phyloP scores from a whole-genome alignment of 2,329 filamentous ascomycete species.

The Fusarium anguioides region DNA sequence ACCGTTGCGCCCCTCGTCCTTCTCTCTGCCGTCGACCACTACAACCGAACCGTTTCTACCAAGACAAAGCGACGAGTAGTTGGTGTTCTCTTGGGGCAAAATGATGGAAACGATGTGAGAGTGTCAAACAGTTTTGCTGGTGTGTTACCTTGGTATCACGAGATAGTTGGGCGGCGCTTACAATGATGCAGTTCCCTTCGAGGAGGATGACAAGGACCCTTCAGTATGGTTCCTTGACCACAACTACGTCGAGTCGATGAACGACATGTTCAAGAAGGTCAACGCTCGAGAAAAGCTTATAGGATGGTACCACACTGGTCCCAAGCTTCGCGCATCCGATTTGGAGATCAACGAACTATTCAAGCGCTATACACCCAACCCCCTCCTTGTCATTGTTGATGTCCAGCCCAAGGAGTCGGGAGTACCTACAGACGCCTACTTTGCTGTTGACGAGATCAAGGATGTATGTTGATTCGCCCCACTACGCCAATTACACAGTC shows the following conservation, averaged over 20 bases:
- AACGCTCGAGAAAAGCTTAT: constrained; percentile 99
- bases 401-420: constrained; percentile 98
- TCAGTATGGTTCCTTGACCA: constrained; percentile 99
- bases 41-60: constrained; percentile 90
- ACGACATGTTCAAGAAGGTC: constrained; percentile 99
- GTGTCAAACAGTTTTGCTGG: constrained; percentile 99
- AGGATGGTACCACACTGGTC: constrained; percentile 99
- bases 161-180: constrained; percentile 23
- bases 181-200: constrained; percentile 81
- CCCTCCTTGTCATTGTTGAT: constrained; percentile 96
- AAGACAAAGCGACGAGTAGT: constrained; percentile 89
- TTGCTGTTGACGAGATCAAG: constrained; percentile 99
- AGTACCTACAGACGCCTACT: constrained; percentile 98
- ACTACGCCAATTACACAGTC: neutral
- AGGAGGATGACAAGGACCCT: constrained; percentile 98
- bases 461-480: constrained; percentile 72
- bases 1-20: constrained; percentile 98
- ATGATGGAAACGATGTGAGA: constrained; percentile 93
- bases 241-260: constrained; percentile 99
- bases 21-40: constrained; percentile 97
- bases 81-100: constrained; percentile 93
- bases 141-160: constrained; percentile 54
- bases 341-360: constrained; percentile 99
- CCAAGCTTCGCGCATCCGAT: constrained; percentile 95
- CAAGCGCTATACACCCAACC: constrained; percentile 98